A percentile compares a stretch with the other conserved stretches of the same genome.
These are phyloP conservation scores for Ascocoryne sarcoides DNA, from an alignment of 2,329 filamentous ascomycete genomes.

Conservation along the genomic window DNA sequence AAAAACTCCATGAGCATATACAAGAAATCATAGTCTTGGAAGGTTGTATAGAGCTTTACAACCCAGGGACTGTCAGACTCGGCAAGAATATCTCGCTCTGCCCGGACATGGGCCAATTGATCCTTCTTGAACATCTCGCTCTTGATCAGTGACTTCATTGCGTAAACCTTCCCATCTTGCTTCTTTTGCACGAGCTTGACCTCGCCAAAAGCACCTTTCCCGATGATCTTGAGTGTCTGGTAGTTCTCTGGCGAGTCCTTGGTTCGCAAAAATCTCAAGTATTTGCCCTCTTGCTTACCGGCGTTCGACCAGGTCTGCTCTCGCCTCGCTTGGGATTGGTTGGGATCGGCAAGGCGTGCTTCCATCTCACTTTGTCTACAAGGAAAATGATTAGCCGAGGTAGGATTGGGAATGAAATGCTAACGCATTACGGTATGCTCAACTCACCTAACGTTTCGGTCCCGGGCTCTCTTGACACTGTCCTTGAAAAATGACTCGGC, in stretches of 20 bases:
- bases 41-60: conserved; percentile 95
- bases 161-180: conserved; percentile 93
- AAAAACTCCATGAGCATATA: conserved; percentile 99
- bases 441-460: conserved; percentile 82
- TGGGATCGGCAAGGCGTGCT: conserved; percentile 69
- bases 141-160: conserved; percentile 97
- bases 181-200: conserved; percentile 97
- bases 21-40: conserved; percentile 91
- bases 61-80: conserved; percentile 99
- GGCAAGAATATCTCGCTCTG: conserved; percentile 93
- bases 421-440: not conserved
- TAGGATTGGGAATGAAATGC: not conserved
- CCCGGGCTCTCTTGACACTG: conserved; percentile 89
- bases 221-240: conserved; percentile 93
- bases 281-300: conserved; percentile 82
- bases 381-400: conserved; percentile 3
- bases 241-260: conserved; percentile 94
- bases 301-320: conserved; percentile 78
- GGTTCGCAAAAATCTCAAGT: conserved; percentile 86
- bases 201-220: conserved; percentile 97
- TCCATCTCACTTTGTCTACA: conserved; percentile 84
- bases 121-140: conserved; percentile 99
- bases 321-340: conserved; percentile 65
- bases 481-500: conserved; percentile 96
- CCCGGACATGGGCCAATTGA: conserved; percentile 92